These are phyloP conservation scores for Anaeramoeba ignava DNA, from an alignment of 78 protist genomes.

Conservation along the genomic window DNA sequence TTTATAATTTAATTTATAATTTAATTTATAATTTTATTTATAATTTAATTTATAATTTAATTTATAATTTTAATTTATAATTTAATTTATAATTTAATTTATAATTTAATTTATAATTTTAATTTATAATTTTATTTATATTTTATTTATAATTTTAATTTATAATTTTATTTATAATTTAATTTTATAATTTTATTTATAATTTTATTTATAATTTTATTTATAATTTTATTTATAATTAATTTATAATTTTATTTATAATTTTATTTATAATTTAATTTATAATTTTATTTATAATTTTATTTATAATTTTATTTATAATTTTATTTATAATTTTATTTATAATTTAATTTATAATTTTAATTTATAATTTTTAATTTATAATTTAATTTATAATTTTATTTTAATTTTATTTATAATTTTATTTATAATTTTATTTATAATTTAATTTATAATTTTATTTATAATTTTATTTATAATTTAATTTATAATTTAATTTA, in stretches of 20 bases:
- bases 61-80: neutral
- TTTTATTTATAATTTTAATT: neutral
- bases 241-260: neutral
- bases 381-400: neutral
- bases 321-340: neutral
- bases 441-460: neutral
- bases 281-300: neutral
- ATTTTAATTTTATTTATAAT: neutral
- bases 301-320: constrained; percentile 3
- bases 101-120: neutral
- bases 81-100: neutral
- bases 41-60: neutral
- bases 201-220: neutral
- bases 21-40: constrained; percentile 1
- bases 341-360: neutral
- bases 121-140: neutral
- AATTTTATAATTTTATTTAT: neutral
- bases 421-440: neutral
- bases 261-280: neutral
- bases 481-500: neutral
- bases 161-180: neutral
- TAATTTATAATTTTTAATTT: neutral
- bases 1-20: neutral
- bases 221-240: neutral
- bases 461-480: neutral